Base-by-base conservation (phyloP, 805 yeast genomes). In the Torulaspora indica region DNA sequence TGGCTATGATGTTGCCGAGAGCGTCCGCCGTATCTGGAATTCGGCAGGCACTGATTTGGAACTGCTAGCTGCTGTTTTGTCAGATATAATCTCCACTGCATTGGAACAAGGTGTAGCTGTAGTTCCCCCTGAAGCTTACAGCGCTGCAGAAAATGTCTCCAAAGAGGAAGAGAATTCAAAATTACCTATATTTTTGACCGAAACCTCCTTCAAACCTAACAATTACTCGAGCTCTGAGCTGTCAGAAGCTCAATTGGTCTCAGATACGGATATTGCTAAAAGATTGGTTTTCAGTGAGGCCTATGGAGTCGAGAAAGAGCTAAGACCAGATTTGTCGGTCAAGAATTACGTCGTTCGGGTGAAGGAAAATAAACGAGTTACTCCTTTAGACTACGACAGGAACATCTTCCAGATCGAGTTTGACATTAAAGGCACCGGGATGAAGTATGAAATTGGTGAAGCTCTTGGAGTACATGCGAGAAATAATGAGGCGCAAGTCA, bases 321-420 rank as follows among this genome's bases (percentile, higher is more conserved):
- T 91, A 60, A 83, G 96, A 70, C 98, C 98, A 22, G 98, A 91
- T 56, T 72, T 87, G 50, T 88, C 96, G 17, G 83, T 85, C 40
- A 73, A 82, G 63, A 89, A 85, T 70, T 89, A 81, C 59, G 76
- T 89, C 40, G 95, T 89, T 45, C 87, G 83, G 66, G 97, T 91
- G 42, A 84, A 88, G 66, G 93, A 85, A 63, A 90, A 90, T 74
- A 83, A 81, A 71, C 79, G 98, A 58, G 83, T 91, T 50, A 91
- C 98, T 14, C 97, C 98, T 5, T 60, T 58, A 29, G 90, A 86
- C 57, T 91, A 91, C 68, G 87, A 86, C 50, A 86, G 98, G 72
- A 85, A 91, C 69, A 90, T 91, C 57, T 91, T 91, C 87, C 96
- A 91, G 63, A 84, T 91, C 55, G 98, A 91, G 70, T 88, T 91